Conservation (phyloP, 2,329 filamentous ascomycete species). For the Colletotrichum paranaense region DNA sequence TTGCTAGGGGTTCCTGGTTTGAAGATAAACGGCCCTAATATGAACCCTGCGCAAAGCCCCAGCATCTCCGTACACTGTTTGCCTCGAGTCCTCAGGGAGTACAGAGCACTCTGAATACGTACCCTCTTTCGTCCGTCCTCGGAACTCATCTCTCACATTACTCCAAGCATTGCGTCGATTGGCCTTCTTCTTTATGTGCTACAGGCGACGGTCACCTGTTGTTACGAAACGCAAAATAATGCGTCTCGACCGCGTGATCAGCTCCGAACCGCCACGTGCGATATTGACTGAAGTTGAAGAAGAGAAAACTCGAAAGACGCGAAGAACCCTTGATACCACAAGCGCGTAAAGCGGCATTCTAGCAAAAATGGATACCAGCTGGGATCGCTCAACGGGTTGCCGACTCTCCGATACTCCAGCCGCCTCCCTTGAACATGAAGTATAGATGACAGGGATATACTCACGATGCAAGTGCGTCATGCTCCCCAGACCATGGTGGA, state of each 20-base stretch:
- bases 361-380: not conserved
- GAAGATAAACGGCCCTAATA: slow-evolving; percentile 31
- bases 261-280: not conserved
- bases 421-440: slow-evolving; percentile 7
- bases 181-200: not conserved
- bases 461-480: slow-evolving; percentile 28
- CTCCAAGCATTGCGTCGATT: not conserved
- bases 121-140: not conserved
- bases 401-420: slow-evolving; percentile 23
- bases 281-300: not conserved
- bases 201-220: slow-evolving; percentile 4
- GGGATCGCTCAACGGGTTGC: slow-evolving; percentile 16
- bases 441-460: slow-evolving; percentile 11
- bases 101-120: not conserved
- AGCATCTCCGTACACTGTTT: not conserved
- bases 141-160: slow-evolving; percentile 17
- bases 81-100: not conserved
- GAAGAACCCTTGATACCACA: not conserved
- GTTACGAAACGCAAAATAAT: not conserved
- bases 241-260: not conserved
- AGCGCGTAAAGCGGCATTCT: slow-evolving; percentile 21
- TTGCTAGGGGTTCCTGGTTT: slow-evolving; percentile 16
- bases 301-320: not conserved
- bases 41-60: slow-evolving; percentile 21
- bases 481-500: slow-evolving; percentile 27